These are phyloP conservation scores for Leccinum barrowsii DNA, from an alignment of 768 basidiomycete species.

Conservation along the genomic window DNA sequence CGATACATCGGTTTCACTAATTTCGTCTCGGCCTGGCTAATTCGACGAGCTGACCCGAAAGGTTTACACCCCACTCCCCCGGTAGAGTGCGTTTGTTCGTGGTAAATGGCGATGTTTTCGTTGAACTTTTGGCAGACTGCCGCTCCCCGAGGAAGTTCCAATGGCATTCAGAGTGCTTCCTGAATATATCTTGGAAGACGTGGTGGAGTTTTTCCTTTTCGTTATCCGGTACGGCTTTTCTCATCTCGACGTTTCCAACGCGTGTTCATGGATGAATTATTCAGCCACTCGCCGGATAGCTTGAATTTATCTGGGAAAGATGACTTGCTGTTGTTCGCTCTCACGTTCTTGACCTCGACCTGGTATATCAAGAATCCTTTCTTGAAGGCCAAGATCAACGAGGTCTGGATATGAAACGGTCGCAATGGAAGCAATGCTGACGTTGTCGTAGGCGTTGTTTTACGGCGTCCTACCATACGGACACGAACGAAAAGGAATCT, in stretches of 20 bases:
- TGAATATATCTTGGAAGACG: conserved; percentile 91
- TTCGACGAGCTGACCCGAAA: conserved; percentile 82
- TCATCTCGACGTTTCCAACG: not conserved
- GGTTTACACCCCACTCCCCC: conserved; percentile 68
- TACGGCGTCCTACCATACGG: conserved; percentile 68
- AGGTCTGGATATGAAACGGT: conserved; percentile 46
- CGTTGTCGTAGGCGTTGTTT: conserved; percentile 56
- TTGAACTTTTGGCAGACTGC: conserved; percentile 52
- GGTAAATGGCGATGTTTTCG: not conserved
- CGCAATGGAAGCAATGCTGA: conserved; percentile 2
- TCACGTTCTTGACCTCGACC: conserved; percentile 90
- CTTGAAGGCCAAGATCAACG: conserved; percentile 93
- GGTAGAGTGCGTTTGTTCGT: conserved; percentile 52
- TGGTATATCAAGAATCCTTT: conserved; percentile 99
- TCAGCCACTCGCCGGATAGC: conserved; percentile 69
- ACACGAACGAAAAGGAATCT: conserved; percentile 62
- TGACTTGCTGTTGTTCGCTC: conserved; percentile 79
- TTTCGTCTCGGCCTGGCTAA: conserved; percentile 92
- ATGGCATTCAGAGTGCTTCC: conserved; percentile 83
- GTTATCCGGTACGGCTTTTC: conserved; percentile 60
- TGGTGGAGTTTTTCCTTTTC: conserved; percentile 86
- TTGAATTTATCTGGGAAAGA: conserved; percentile 82
- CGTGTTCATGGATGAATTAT: conserved; percentile 2
- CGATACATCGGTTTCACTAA: conserved; percentile 79
- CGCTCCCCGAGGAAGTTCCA: conserved; percentile 82